phyloP scores from a whole-genome alignment of 306 rosid genomes.

The Rubus idaeus region DNA sequence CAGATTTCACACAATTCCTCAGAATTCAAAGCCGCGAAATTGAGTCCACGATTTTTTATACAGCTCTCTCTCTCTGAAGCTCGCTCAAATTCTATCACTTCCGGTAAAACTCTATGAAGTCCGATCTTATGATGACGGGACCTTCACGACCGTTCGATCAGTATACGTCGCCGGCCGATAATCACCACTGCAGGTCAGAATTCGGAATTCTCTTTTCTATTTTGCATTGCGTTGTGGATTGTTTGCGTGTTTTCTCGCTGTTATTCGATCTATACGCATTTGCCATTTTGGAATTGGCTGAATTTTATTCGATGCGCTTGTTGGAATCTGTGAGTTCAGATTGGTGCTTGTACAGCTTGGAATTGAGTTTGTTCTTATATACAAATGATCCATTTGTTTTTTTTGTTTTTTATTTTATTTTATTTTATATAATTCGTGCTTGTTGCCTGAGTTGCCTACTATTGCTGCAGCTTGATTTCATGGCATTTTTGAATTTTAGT shows the following conservation, averaged over 20 bases:
- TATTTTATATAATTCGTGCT: neutral
- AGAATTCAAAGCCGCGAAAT: neutral
- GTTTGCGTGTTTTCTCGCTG: neutral
- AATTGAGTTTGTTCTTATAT: neutral
- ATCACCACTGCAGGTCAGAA: slow-evolving; percentile 47
- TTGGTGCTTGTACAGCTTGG: neutral
- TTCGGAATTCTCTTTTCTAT: slow-evolving; percentile 8
- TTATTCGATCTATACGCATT: slow-evolving; percentile 10
- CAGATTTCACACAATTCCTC: slow-evolving; percentile 3
- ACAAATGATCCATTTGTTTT: neutral
- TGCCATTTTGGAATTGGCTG: neutral
- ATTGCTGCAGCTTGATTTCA: neutral
- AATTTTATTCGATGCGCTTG: neutral
- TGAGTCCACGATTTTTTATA: neutral
- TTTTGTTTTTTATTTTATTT: neutral
- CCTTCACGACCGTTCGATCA: slow-evolving; percentile 46
- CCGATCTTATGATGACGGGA: slow-evolving; percentile 40
- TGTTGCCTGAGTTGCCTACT: neutral
- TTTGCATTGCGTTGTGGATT: neutral
- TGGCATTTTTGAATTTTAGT: neutral
- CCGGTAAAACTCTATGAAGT: slow-evolving; percentile 27
- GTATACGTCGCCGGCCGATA: slow-evolving; percentile 34
- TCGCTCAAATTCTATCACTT: slow-evolving; percentile 36
- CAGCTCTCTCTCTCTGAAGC: slow-evolving; percentile 26
- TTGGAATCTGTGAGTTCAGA: neutral